Percentiles rank a stretch among this genome's conserved stretches.
phyloP scores from a whole-genome alignment of 768 basidiomycete genomes.

The Mycena sanguinolenta region DNA sequence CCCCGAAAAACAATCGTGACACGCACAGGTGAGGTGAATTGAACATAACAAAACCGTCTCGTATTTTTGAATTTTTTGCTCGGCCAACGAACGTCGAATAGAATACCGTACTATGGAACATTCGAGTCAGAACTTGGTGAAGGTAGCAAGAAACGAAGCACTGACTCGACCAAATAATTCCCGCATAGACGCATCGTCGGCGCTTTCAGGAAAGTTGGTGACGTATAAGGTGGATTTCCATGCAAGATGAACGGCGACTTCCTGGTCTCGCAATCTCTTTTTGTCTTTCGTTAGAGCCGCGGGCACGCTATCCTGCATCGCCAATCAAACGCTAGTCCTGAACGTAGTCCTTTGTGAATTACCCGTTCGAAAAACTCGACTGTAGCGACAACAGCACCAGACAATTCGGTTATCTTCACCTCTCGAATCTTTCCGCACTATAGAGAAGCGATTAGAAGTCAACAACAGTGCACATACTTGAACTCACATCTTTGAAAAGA shows the following conservation, averaged over 20 bases:
- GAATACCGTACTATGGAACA: conserved; percentile 78
- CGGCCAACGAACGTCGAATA: conserved; percentile 98
- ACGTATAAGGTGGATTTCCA: conserved; percentile 97
- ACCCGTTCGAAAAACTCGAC: conserved; percentile 88
- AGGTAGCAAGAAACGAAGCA: neutral
- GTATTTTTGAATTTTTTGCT: conserved; percentile 96
- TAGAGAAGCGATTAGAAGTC: neutral
- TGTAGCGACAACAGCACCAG: conserved; percentile 77
- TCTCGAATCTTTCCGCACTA: conserved; percentile 93
- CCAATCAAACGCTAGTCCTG: conserved; percentile 11
- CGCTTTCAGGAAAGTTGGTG: conserved; percentile 92
- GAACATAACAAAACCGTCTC: conserved; percentile 94
- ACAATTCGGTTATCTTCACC: conserved; percentile 78
- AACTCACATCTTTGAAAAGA: conserved; percentile 87
- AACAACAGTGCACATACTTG: neutral
- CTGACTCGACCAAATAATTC: conserved; percentile 83
- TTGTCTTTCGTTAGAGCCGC: conserved; percentile 95
- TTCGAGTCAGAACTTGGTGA: conserved; percentile 2
- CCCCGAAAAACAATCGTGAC: neutral
- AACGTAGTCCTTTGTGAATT: conserved; percentile 35
- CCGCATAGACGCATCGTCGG: conserved; percentile 83
- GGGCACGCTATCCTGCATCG: conserved; percentile 79
- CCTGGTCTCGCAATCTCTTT: conserved; percentile 81
- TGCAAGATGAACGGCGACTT: conserved; percentile 88
- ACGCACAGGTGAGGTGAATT: conserved; percentile 87